Evolutionary conservation across 1,284 basidiomycete genomes (phyloP).

Genomic region (Erythrobasidium hasegawianum): DNA sequence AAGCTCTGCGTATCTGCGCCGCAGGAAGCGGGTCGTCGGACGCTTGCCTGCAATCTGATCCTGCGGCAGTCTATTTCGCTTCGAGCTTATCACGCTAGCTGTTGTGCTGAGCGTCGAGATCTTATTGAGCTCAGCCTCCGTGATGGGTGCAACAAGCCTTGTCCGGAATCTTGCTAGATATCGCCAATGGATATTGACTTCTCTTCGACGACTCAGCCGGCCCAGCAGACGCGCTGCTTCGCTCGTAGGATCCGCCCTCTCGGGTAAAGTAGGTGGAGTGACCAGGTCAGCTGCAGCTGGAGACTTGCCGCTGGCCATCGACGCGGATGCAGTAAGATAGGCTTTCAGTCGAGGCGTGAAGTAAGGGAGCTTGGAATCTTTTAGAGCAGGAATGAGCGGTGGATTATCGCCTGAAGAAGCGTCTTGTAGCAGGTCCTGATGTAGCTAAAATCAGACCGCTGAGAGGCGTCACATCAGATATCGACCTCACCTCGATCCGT

Average conservation of each 20-base stretch:
- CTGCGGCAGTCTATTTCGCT: background rate
- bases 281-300: slow-evolving; percentile 52
- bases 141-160: slow-evolving; percentile 4
- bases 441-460: background rate
- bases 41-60: slow-evolving; percentile 25
- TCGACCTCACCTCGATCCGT: slow-evolving; percentile 50
- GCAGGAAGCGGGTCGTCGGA: slow-evolving; percentile 37
- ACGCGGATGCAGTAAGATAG: slow-evolving; percentile 59
- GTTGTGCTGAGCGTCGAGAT: background rate
- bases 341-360: slow-evolving; percentile 59
- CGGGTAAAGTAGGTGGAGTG: slow-evolving; percentile 59
- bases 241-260: slow-evolving; percentile 58
- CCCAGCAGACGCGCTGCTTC: slow-evolving; percentile 62
- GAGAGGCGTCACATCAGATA: background rate
- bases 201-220: slow-evolving; percentile 63
- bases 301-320: slow-evolving; percentile 55
- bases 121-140: slow-evolving; percentile 8
- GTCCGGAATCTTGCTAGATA: slow-evolving; percentile 46
- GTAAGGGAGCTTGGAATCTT: slow-evolving; percentile 60
- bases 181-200: slow-evolving; percentile 66
- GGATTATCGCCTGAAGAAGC: slow-evolving; percentile 52
- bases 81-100: background rate
- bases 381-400: slow-evolving; percentile 56
- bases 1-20: slow-evolving; percentile 33
- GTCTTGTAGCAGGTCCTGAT: slow-evolving; percentile 46